Evolutionary conservation across 2,329 filamentous ascomycete species (phyloP), one percentile per base, ranked within the genome.

Genomic region (Daldinia eschscholtzii): DNA sequence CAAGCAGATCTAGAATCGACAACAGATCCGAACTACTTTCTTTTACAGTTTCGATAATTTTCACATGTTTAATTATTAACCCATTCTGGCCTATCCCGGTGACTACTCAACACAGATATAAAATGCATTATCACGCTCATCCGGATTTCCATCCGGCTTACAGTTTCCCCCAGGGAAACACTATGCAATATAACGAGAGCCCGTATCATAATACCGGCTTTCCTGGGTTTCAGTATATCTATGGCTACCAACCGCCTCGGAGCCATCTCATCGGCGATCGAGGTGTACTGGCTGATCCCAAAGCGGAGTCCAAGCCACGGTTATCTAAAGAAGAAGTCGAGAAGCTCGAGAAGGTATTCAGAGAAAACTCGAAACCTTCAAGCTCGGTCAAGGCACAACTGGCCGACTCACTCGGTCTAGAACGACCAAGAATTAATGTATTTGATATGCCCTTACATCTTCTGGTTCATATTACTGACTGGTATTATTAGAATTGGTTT

Each of bases 241-340:
- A 78, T 60, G 72, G 72, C 50, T 75, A 75, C 48, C 75, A 76
- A 55, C 67, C 75, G 56, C 73, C 72, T 52, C 73, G 75, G 33
- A 61, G 57, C 18, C 73, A 75, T 28, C 66, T 76, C 41, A 70
- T 76, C 57, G 30, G 71, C 42, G 77, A 79, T 15, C 73, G 73
- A 55, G 71, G 65, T 55, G 60, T 64, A 6, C 57, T 76, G 57
- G 70, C 68, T 48, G 77, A 79, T 26, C 72, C 74, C 52, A 79
- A 79, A 69, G 75, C 76, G 50, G 77, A 79, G 60, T 79, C 77
- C 83, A 90, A 63, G 28, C 79, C 83, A 0, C 93, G 92, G 57
- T 84, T 91, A 72, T 91, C 92, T 57, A 88, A 92, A 75, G 89
- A 94, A 60, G 87, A 94, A 75, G 86, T 95, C 73, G 94, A 98